Evolutionary conservation across 192 early-diverging fungal species (phyloP), one percentile per base, ranked within the genome.

Genomic region (Oehlia diaphana): DNA sequence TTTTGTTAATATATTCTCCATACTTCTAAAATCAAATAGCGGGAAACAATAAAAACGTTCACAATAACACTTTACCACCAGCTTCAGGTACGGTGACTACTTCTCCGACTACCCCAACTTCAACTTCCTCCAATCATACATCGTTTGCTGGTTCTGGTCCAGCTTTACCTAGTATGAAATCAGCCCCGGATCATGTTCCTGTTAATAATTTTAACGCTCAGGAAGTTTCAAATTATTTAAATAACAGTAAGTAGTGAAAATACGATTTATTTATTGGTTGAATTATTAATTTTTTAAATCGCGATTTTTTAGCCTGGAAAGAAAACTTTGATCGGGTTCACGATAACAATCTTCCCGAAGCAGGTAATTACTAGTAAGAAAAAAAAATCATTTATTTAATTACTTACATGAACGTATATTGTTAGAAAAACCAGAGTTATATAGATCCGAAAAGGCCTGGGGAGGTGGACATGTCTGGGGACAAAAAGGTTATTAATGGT

Each of bases 131-230:
- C 33, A 68, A 31, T 47, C 44, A 47, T 19, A 37, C 67, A 9
- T 68, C 67, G 10, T 35, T 35, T 37, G 10, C 33, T 68, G 26
- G 10, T 39, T n/a, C 68, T n/a, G 68, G 68, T 0, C 68, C 68
- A 70, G 68, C 68, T 70, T 70, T 70, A 37, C 68, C 68, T 39
- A 70, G 68, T 53, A 44, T 70, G 31, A 62, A 68, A 58, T 53
- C 65, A 14, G 12, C 49, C 16, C 65, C 70, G 13, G 67, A 79
- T 23, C 77, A 79, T 71, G 47, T 79, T 68, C 68, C 77, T 31
- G 50, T 79, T 35, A 79, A 79, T 79, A 53, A 70, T 26, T 79
- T 79, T 37, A 79, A 79, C 39, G n/a, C 77, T 23, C 50, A 50
- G 47, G 77, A 79, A 79, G 68, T 79, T 79, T 47, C 66, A 2